A percentile compares a stretch with the other conserved stretches of the same genome.
Conservation (phyloP, 202 grass and related monocot species). For the Setaria italica region DNA sequence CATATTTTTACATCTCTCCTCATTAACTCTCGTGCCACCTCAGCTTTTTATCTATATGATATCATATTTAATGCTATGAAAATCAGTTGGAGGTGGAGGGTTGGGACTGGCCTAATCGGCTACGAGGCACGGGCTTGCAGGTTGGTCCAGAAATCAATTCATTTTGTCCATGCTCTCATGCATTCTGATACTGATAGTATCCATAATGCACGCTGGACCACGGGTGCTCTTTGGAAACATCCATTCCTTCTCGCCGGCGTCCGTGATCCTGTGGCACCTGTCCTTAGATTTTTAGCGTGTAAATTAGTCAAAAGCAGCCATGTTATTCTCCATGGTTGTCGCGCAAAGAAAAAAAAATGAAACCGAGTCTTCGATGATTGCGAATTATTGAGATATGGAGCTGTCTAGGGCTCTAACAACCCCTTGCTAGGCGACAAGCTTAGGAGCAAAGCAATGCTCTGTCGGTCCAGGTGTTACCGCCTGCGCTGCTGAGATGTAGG, state of each 20-base stretch:
- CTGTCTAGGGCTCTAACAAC: slow-evolving; percentile 24
- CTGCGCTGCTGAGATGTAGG: background rate
- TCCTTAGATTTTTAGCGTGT: background rate
- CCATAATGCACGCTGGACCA: slow-evolving; percentile 35
- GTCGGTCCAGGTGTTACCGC: slow-evolving; percentile 40
- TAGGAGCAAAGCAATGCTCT: slow-evolving; percentile 53
- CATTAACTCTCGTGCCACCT: too few species aligned
- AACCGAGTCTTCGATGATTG: slow-evolving; percentile 19
- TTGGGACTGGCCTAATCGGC: background rate
- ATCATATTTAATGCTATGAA: too few species aligned
- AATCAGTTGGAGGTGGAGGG: too few species aligned
- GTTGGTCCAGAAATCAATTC: slow-evolving; percentile 25
- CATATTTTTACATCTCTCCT: too few species aligned
- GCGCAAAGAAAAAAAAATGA: background rate
- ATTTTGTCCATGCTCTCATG: slow-evolving; percentile 6
- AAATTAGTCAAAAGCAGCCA: background rate
- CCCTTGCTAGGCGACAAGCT: slow-evolving; percentile 48
- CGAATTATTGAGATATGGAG: slow-evolving; percentile 37
- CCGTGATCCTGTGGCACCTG: background rate
- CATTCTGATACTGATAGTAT: slow-evolving; percentile 4
- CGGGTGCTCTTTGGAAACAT: slow-evolving; percentile 12
- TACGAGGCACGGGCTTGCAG: slow-evolving; percentile 19
- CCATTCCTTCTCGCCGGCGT: background rate
- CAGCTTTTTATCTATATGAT: too few species aligned
- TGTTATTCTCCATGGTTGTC: slow-evolving; percentile 10